Conservation (phyloP, 2,329 filamentous ascomycete species). For the Pseudocercospora fijiensis region DNA sequence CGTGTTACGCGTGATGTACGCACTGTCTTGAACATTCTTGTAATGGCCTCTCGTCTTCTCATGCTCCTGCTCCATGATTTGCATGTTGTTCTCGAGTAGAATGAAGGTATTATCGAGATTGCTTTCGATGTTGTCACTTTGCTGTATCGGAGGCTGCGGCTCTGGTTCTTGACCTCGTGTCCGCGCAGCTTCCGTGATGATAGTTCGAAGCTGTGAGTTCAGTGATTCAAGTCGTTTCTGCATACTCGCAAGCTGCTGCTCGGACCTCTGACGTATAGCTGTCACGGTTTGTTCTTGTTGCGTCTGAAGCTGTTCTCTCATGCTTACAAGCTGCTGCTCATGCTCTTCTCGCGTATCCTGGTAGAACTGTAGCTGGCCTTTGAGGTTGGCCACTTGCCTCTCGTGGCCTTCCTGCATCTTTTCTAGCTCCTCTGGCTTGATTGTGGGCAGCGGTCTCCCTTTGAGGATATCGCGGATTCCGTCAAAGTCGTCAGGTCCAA, state of each 20-base stretch:
- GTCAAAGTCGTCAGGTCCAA: slow-evolving; percentile 31
- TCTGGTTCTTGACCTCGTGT: slow-evolving; percentile 28
- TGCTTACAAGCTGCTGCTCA: slow-evolving; percentile 13
- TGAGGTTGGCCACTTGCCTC: slow-evolving; percentile 11
- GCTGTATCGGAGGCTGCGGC: slow-evolving; percentile 25
- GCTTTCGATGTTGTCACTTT: slow-evolving; percentile 16
- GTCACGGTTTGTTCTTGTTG: slow-evolving; percentile 22
- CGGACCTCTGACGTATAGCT: slow-evolving; percentile 1
- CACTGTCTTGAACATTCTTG: slow-evolving; percentile 28
- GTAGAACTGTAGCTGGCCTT: slow-evolving; percentile 6
- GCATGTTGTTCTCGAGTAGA: slow-evolving; percentile 32
- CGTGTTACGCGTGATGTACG: slow-evolving; percentile 26
- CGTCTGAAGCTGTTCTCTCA: slow-evolving; percentile 22
- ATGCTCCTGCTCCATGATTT: slow-evolving; percentile 32
- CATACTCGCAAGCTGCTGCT: slow-evolving; percentile 34
- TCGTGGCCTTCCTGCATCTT: slow-evolving; percentile 18
- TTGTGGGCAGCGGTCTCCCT: slow-evolving; percentile 25
- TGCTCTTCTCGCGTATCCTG: slow-evolving; percentile 11
- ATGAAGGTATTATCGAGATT: slow-evolving; percentile 30
- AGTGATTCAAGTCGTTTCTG: slow-evolving; percentile 36
- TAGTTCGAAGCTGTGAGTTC: slow-evolving; percentile 34
- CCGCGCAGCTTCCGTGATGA: slow-evolving; percentile 34
- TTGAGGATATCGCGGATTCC: slow-evolving; percentile 38
- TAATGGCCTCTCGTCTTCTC: slow-evolving; percentile 29
- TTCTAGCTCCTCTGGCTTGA: slow-evolving; percentile 21